These are phyloP conservation scores for Paxillus ammoniavirescens DNA, from an alignment of 768 basidiomycete species.

Conservation along the genomic window DNA sequence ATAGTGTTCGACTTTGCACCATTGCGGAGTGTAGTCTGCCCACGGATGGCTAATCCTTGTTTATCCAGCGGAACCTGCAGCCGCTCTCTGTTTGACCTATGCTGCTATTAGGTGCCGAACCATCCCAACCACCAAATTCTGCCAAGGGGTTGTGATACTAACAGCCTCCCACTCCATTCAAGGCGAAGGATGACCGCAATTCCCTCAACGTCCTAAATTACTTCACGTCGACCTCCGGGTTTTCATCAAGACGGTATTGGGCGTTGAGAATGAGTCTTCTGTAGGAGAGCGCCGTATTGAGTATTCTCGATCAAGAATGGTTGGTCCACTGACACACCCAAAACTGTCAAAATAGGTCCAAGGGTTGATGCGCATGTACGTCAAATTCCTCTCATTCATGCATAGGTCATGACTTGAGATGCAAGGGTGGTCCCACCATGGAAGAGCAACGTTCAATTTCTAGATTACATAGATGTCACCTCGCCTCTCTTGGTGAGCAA, in stretches of 20 bases:
- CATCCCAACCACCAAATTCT: background rate
- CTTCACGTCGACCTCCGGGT: background rate
- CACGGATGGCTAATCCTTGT: conserved; percentile 13
- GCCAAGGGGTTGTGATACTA: background rate
- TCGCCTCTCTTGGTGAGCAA: too few relatives aligned
- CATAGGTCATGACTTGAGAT: too few relatives aligned
- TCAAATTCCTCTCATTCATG: too few relatives aligned
- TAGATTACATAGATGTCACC: too few relatives aligned
- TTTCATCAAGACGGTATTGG: conserved; percentile 1
- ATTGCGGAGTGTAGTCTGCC: conserved; percentile 21
- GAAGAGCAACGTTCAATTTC: too few relatives aligned
- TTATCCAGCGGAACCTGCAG: background rate
- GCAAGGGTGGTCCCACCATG: too few relatives aligned
- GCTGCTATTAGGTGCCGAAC: background rate
- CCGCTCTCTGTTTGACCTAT: too few relatives aligned
- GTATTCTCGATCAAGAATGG: background rate
- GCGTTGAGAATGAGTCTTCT: background rate
- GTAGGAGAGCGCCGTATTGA: background rate
- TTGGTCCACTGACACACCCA: background rate
- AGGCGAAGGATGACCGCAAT: too few relatives aligned
- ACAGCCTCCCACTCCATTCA: too few relatives aligned
- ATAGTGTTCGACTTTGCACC: background rate
- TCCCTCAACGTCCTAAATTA: background rate
- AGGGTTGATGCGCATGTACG: too few relatives aligned
- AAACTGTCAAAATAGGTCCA: background rate